These are phyloP conservation scores for Cicer chorassanicum DNA, from an alignment of 306 rosid species.

Conservation along the genomic window DNA sequence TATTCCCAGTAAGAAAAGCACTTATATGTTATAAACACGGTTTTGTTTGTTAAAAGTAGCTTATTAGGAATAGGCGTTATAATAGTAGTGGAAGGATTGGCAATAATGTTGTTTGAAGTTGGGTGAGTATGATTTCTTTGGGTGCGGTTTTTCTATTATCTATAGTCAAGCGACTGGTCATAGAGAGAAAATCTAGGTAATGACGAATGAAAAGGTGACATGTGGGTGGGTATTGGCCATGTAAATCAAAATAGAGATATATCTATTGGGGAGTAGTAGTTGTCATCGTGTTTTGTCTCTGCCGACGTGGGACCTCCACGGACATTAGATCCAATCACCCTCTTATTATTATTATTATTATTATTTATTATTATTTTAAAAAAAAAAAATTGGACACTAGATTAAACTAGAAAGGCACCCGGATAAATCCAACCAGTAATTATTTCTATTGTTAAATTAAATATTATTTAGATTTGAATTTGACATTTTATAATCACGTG, in stretches of 20 bases:
- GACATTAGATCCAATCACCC: slow-evolving; percentile 43
- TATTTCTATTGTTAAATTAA: too few relatives aligned
- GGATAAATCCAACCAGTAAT: too few relatives aligned
- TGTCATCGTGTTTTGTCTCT: slow-evolving; percentile 62
- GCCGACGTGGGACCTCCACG: slow-evolving; percentile 68
- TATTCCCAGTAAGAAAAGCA: neutral
- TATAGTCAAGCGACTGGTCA: slow-evolving; percentile 45
- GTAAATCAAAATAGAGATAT: slow-evolving; percentile 36
- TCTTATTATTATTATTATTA: too few relatives aligned
- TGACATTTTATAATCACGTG: fast-evolving
- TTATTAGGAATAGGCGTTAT: neutral
- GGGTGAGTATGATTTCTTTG: slow-evolving; percentile 42
- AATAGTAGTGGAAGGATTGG: neutral
- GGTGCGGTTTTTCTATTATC: slow-evolving; percentile 50
- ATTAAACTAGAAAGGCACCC: too few relatives aligned
- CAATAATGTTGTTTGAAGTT: slow-evolving; percentile 4
- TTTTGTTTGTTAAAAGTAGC: neutral
- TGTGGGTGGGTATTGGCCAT: slow-evolving; percentile 63
- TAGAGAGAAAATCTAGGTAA: slow-evolving; percentile 60
- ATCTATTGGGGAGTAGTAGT: slow-evolving; percentile 47
- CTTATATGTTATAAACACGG: neutral
- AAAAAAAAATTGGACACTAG: too few relatives aligned
- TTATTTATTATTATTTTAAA: too few relatives aligned
- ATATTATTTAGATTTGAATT: too few relatives aligned
- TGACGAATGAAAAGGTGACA: slow-evolving; percentile 45